Evolutionary conservation across 2,329 filamentous ascomycete species (phyloP).

Genomic region (Bertia moriformis): DNA sequence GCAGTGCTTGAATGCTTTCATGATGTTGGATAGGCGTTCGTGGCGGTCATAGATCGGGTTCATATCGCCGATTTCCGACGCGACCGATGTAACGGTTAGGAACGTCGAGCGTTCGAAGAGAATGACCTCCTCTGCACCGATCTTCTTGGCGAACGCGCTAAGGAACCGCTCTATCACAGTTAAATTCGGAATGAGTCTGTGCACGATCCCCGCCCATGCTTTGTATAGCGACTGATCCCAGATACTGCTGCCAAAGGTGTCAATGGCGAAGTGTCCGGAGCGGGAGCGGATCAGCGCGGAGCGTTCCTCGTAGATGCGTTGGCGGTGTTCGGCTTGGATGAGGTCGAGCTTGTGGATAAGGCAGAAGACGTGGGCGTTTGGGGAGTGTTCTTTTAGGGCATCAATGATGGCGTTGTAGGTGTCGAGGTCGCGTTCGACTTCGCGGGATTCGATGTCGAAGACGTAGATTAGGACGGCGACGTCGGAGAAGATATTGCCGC

Average conservation of each 20-base stretch:
- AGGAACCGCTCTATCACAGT: constrained; percentile 52
- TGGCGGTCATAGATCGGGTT: constrained; percentile 61
- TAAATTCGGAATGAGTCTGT: constrained; percentile 59
- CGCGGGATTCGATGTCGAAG: constrained; percentile 62
- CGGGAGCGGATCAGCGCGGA: neutral
- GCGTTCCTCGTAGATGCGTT: constrained; percentile 2
- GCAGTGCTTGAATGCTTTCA: constrained; percentile 61
- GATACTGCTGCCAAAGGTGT: constrained; percentile 59
- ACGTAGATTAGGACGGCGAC: constrained; percentile 66
- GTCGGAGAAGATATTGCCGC: constrained; percentile 58
- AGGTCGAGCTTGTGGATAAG: constrained; percentile 68
- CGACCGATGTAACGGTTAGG: constrained; percentile 56
- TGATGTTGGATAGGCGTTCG: constrained; percentile 58
- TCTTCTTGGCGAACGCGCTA: constrained; percentile 45
- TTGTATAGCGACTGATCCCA: constrained; percentile 68
- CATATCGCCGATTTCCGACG: constrained; percentile 35
- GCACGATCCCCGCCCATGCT: constrained; percentile 64
- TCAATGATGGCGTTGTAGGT: constrained; percentile 56
- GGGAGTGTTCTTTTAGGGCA: constrained; percentile 50
- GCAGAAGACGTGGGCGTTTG: constrained; percentile 48
- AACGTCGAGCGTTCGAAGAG: constrained; percentile 63
- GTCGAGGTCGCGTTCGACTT: constrained; percentile 55
- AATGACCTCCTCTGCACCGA: constrained; percentile 57
- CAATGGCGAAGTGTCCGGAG: constrained; percentile 40
- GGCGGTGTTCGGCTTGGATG: constrained; percentile 27